A percentile compares a stretch with the other conserved stretches of the same genome.
These are phyloP conservation scores for Pistacia integerrima DNA, from an alignment of 345 rosid species.

Conservation along the genomic window DNA sequence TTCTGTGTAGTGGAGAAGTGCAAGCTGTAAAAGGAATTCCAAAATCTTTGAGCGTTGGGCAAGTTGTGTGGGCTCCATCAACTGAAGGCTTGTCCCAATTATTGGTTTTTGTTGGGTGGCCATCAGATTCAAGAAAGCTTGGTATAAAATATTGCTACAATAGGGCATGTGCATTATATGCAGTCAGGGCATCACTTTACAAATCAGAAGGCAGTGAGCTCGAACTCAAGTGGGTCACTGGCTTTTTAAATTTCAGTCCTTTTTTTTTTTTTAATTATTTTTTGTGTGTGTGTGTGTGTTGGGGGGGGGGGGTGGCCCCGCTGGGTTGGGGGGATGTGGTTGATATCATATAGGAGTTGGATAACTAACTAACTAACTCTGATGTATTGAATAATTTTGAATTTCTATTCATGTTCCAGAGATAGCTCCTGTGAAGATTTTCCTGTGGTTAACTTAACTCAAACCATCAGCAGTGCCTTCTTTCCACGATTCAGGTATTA, in stretches of 20 bases:
- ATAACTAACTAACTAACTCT: background rate
- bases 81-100: slow-evolving; percentile 43
- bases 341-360: slow-evolving; percentile 11
- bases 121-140: slow-evolving; percentile 71
- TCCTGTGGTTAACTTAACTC: slow-evolving; percentile 50
- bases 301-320: too few relatives aligned
- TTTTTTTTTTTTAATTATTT: background rate
- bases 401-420: slow-evolving; percentile 36
- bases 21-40: slow-evolving; percentile 65
- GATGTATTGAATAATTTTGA: slow-evolving; percentile 8
- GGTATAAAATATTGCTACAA: slow-evolving; percentile 89
- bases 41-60: slow-evolving; percentile 77
- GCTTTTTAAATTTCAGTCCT: slow-evolving; percentile 3
- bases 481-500: slow-evolving; percentile 80
- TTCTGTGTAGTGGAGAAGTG: slow-evolving; percentile 66
- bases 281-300: too few relatives aligned
- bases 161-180: slow-evolving; percentile 80
- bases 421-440: slow-evolving; percentile 50
- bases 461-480: slow-evolving; percentile 77
- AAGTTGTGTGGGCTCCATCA: slow-evolving; percentile 90
- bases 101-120: slow-evolving; percentile 91
- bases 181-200: slow-evolving; percentile 41
- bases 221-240: slow-evolving; percentile 55
- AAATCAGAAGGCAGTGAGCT: slow-evolving; percentile 33
- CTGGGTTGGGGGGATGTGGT: too few relatives aligned